phyloP scores from a whole-genome alignment of 2,329 filamentous ascomycete genomes.

The Cytospora schulzeri region DNA sequence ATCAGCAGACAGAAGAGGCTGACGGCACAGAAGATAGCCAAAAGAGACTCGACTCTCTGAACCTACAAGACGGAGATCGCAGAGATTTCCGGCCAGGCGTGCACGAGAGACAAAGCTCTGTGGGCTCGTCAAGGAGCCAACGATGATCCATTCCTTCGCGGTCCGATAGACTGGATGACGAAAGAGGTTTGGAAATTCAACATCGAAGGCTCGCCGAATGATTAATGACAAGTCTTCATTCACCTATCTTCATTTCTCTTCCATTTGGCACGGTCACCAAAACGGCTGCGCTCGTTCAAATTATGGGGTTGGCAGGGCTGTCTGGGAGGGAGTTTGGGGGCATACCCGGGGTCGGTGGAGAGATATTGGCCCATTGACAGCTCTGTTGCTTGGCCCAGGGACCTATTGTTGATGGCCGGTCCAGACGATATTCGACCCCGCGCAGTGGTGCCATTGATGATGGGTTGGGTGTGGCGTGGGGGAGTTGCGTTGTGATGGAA shows the following conservation, averaged over 20 bases:
- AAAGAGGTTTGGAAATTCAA: conserved; percentile 4
- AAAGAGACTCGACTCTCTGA: conserved; percentile 84
- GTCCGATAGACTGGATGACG: conserved; percentile 6
- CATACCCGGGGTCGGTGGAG: not conserved
- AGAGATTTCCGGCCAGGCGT: conserved; percentile 52
- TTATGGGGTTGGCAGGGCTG: not conserved
- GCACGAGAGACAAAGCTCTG: conserved; percentile 64
- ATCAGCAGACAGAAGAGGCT: conserved; percentile 66
- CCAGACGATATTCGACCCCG: conserved; percentile 12
- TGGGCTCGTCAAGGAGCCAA: conserved; percentile 55
- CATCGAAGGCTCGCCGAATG: conserved; percentile 9
- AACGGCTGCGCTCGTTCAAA: not conserved
- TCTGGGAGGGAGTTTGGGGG: not conserved
- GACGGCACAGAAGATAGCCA: conserved; percentile 83
- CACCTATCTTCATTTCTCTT: conserved; percentile 12
- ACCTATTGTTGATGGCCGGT: conserved; percentile 9
- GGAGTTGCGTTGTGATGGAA: not conserved
- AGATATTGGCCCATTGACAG: not conserved
- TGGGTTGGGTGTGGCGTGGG: not conserved
- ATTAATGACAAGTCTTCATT: conserved; percentile 26
- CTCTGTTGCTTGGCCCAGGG: not conserved
- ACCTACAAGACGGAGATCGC: conserved; percentile 80
- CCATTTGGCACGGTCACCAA: conserved; percentile 1
- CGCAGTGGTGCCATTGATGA: not conserved
- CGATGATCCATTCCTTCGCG: conserved; percentile 40